Evolutionary conservation across 345 rosid species (phyloP), one percentile per base, ranked within the genome.

Genomic region (Rhodamnia argentea): DNA sequence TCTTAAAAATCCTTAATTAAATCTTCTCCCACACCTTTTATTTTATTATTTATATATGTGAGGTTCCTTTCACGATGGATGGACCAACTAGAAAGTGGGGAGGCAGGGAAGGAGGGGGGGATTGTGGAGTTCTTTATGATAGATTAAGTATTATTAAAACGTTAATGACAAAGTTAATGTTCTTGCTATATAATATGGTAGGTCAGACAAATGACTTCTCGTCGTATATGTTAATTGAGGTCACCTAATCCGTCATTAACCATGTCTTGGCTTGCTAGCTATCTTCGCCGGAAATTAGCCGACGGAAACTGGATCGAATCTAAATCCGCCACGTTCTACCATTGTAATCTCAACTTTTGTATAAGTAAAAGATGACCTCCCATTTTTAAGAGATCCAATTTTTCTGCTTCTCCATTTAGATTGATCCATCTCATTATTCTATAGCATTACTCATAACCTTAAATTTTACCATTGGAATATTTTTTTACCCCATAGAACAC

Each of bases 1-100:
- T 29, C 29, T 42, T 7, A 59, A 70, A 18, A 9, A 37, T 9
- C 14, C 20, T 57, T 12, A 26, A 42, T 44, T 42, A 14, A 83
- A 58, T 84, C 85, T 14, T 26, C 76, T 57, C 44, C 29, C 55
- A 51, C 22, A 42, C 40, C 2, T 26, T 23, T 9, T 7, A 32
- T 29, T 53, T 22, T 29, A 2, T 23, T 37, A 37, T 44, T 23
- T 9, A 57, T 18, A 70, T 70, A 20, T 20, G 26, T 13, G 47
- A 70, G 47, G 81, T 42, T 58, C 52, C 47, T 82, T 58, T 40
- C 75, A 55, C 64, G 76, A 85, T 83, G 85, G 85, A 83, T 83
- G 85, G 86, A 84, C 91, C 90, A 90, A 81, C 86, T 54, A 85
- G 83, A 52, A 47, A 88, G 89, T 86, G 87, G 89, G 52, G 56